phyloP scores from a whole-genome alignment of 345 rosid species.

The Syzygium jambos region DNA sequence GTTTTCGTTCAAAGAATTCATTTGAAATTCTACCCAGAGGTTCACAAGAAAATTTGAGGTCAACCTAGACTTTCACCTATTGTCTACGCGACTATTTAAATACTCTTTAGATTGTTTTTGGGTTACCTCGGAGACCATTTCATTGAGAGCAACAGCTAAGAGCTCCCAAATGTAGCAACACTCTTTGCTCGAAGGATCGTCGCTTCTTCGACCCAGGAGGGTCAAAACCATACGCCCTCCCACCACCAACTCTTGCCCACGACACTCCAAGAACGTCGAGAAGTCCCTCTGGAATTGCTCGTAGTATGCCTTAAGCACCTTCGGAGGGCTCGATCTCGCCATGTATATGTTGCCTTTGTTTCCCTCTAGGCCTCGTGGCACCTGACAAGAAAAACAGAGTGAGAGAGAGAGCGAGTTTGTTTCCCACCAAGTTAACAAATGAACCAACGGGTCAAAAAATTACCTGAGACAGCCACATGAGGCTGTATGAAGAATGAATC shows the following conservation, averaged over 20 bases:
- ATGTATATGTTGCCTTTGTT: constrained; percentile 25
- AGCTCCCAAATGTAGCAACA: constrained; percentile 15
- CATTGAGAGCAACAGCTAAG: constrained; percentile 14
- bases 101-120: neutral
- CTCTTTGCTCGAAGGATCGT: constrained; percentile 7
- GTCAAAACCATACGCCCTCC: constrained; percentile 38
- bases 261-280: constrained; percentile 21
- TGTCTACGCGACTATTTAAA: neutral
- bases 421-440: neutral
- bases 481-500: constrained; percentile 42
- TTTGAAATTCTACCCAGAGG: neutral
- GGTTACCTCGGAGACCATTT: constrained; percentile 28
- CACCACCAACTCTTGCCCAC: constrained; percentile 28
- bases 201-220: constrained; percentile 19
- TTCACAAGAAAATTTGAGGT: neutral
- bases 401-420: neutral
- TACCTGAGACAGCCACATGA: constrained; percentile 51
- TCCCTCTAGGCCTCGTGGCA: constrained; percentile 28
- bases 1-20: neutral
- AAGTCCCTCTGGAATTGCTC: constrained; percentile 41
- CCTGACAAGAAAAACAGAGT: constrained; percentile 15
- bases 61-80: neutral
- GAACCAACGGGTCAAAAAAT: neutral
- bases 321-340: constrained; percentile 14
- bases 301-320: constrained; percentile 22